phyloP scores from a whole-genome alignment of 2,329 filamentous ascomycete genomes.

The Diplodia mutila region DNA sequence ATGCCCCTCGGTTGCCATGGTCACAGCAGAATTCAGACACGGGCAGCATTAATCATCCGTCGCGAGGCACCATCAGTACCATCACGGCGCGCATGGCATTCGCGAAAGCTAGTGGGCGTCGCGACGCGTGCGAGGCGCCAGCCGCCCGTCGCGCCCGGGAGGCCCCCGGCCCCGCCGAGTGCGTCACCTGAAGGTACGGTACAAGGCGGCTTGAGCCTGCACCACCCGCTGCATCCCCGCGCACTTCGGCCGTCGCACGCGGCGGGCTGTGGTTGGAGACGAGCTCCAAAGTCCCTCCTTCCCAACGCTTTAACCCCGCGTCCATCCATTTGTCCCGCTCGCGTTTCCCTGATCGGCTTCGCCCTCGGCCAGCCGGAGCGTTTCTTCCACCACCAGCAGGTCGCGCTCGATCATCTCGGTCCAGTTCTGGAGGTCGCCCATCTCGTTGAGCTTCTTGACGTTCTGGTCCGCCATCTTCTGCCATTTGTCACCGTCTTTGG shows the following conservation, averaged over 20 bases:
- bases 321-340: constrained; percentile 37
- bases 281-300: not conserved
- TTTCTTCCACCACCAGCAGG: constrained; percentile 47
- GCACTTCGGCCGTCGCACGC: constrained; percentile 1
- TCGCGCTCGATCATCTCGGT: constrained; percentile 71
- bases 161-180: not conserved
- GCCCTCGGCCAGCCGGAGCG: constrained; percentile 42
- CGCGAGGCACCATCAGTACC: not conserved
- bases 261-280: constrained; percentile 1
- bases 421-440: constrained; percentile 85
- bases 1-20: not conserved
- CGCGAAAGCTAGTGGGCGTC: not conserved
- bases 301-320: constrained; percentile 16
- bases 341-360: constrained; percentile 35
- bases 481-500: constrained; percentile 68
- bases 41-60: not conserved
- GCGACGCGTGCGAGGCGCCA: constrained; percentile 10
- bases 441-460: constrained; percentile 70
- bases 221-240: not conserved
- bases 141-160: not conserved
- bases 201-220: not conserved
- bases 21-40: not conserved
- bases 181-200: not conserved
- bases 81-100: constrained; percentile 6
- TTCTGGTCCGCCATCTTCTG: constrained; percentile 66